Evolutionary conservation across 441 rosid genomes (phyloP), one percentile per base, ranked within the genome.

Genomic region (Brassica hybrid): DNA sequence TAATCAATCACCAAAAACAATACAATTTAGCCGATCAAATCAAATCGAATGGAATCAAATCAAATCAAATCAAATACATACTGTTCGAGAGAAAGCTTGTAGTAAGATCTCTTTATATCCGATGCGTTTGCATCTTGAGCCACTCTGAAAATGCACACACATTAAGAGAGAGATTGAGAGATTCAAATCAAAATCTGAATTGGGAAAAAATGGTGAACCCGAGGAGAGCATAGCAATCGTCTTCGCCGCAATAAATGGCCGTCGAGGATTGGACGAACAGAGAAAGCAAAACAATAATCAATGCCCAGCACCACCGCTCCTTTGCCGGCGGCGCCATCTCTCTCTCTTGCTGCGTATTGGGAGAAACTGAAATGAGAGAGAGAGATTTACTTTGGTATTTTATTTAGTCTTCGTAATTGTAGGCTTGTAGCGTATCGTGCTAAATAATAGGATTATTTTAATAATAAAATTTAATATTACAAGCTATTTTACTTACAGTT

Each of bases 161-260:
- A 18, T 8, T 5, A 34, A 78, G 65, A 52, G 6, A 0, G 38
- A 34, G 38, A 34, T 34, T 2, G 38, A 34, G 32, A 27, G 32
- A 27, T 34, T 34, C 9, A 34, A 7, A 34, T 34, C 38, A 63
- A 58, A 67, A 66, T 72, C 69, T 65, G 54, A 66, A 72, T 59
- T n/a, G 12, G 32, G 2, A 4, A 13, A 62, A 71, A 30, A 23
- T 0, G 9, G 63, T 76, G 74, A 34, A 94, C 98, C 91, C 93
- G 18, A 93, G 88, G 21, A 93, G 90, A 84, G 94, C 99, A 78
- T 95, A 93, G 80, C 99, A 95, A 83, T 95, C 97, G 83, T 93
- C 98, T 66, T 91, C 96, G 74, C 94, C 99, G 77, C 99, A 93
- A 86, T 93, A 95, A 77, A 95, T 93, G 64, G 99, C 89, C 12